Percentiles rank a stretch among this genome's conserved stretches.
Conservation (phyloP, 768 basidiomycete genomes). For the Rhizopogon vinicolor region DNA sequence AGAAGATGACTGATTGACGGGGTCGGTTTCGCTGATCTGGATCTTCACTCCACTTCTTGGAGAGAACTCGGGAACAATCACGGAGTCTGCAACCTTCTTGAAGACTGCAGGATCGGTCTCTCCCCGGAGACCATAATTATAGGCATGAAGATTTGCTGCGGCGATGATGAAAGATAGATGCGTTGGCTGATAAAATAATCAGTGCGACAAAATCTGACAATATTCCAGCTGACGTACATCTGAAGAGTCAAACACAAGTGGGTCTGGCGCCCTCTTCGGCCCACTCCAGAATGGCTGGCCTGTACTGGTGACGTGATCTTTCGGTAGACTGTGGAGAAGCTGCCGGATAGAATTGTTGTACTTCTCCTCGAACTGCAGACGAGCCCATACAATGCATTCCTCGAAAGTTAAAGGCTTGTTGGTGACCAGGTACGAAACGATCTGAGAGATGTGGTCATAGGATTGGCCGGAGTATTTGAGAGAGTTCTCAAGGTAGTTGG, state of each 20-base stretch:
- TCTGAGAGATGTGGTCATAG: constrained; percentile 83
- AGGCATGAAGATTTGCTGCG: constrained; percentile 94
- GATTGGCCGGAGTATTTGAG: constrained; percentile 92
- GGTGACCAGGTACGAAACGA: constrained; percentile 84
- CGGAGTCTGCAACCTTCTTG: constrained; percentile 77
- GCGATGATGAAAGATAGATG: constrained; percentile 89
- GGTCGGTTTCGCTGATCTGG: constrained; percentile 91
- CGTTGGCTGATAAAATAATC: constrained; percentile 48
- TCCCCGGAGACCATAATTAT: constrained; percentile 95
- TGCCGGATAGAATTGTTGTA: constrained; percentile 94
- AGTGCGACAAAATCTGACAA: constrained; percentile 2
- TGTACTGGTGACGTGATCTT: constrained; percentile 85
- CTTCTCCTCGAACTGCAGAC: constrained; percentile 90
- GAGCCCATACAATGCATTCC: constrained; percentile 96
- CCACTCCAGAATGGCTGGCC: constrained; percentile 99
- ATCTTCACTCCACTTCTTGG: constrained; percentile 90
- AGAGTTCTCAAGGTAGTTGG: constrained; percentile 89
- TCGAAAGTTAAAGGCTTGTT: constrained; percentile 94
- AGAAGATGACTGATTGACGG: constrained; percentile 53
- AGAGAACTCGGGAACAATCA: constrained; percentile 88
- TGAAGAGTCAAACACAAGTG: constrained; percentile 79
- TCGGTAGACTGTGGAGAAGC: constrained; percentile 88
- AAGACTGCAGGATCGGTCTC: constrained; percentile 75
- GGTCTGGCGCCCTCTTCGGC: constrained; percentile 94
- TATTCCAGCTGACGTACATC: constrained; percentile 55